Conservation (phyloP, 1,284 basidiomycete species). For the Papiliotrema laurentii region DNA sequence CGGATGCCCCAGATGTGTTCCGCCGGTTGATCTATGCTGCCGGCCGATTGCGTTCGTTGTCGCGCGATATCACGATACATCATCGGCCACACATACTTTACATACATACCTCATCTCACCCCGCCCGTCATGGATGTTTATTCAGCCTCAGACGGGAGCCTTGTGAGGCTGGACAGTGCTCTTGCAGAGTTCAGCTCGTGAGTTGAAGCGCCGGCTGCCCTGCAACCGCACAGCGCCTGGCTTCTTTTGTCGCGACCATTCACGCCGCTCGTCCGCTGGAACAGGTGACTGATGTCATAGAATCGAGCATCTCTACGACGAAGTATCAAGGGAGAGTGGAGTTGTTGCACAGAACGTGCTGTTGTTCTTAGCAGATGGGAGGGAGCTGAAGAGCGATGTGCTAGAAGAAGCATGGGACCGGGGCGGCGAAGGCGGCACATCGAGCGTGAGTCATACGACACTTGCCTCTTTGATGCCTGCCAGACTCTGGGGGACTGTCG, state of each 20-base stretch:
- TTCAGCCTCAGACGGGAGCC: conserved; percentile 36
- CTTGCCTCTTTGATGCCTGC: background rate
- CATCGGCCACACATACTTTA: background rate
- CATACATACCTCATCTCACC: background rate
- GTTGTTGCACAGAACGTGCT: conserved; percentile 31
- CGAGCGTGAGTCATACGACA: conserved; percentile 13
- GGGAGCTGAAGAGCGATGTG: conserved; percentile 35
- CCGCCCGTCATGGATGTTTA: conserved; percentile 33
- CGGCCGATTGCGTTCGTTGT: too few relatives aligned
- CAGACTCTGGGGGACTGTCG: background rate
- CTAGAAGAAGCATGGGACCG: conserved; percentile 36
- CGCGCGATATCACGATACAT: conserved; percentile 1
- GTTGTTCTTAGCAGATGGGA: conserved; percentile 42
- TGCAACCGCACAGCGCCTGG: background rate
- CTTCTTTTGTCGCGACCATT: background rate
- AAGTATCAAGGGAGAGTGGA: conserved; percentile 21
- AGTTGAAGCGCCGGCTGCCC: too few relatives aligned
- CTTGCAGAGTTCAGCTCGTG: conserved; percentile 36
- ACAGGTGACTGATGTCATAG: conserved; percentile 12
- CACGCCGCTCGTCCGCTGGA: background rate
- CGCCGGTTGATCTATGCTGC: too few relatives aligned
- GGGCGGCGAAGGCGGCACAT: conserved; percentile 30
- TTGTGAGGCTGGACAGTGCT: conserved; percentile 23
- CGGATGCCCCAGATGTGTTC: too few relatives aligned
- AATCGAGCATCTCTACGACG: conserved; percentile 29